Conservation (phyloP, 2,329 filamentous ascomycete genomes). For the Aspergillus pseudonomiae region DNA sequence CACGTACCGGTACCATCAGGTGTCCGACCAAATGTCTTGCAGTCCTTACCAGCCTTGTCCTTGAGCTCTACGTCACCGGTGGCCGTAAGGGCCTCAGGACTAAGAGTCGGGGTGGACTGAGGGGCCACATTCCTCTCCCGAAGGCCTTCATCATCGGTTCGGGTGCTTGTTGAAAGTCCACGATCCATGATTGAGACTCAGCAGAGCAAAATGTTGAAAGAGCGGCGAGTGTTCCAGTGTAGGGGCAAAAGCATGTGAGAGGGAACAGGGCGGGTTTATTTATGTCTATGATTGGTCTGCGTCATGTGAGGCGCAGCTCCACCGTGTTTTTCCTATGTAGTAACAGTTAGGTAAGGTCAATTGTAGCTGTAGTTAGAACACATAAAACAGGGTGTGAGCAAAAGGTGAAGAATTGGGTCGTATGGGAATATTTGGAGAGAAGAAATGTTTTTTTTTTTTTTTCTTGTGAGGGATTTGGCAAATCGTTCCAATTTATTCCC, state of each 20-base stretch:
- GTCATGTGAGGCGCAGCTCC: conserved; percentile 16
- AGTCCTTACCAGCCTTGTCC: conserved; percentile 56
- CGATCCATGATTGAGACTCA: conserved; percentile 38
- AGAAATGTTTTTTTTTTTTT: not conserved
- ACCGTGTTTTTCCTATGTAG: not conserved
- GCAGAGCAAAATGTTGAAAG: conserved; percentile 25
- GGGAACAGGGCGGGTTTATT: conserved; percentile 6
- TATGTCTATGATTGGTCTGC: conserved; percentile 20
- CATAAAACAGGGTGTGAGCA: not conserved
- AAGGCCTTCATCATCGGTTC: conserved; percentile 44
- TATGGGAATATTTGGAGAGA: not conserved
- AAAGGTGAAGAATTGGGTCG: not conserved
- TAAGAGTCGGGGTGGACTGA: conserved; percentile 48
- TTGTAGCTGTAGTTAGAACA: not conserved
- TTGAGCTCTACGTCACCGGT: conserved; percentile 45
- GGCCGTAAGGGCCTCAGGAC: conserved; percentile 47
- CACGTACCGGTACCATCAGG: conserved; percentile 84
- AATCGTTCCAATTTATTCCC: not conserved
- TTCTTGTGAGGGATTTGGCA: not conserved
- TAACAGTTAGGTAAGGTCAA: not conserved
- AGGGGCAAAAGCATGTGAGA: conserved; percentile 24
- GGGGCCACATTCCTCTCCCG: conserved; percentile 50
- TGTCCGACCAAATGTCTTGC: conserved; percentile 88
- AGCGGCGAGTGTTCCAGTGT: conserved; percentile 8
- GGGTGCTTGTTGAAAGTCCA: conserved; percentile 41